Evolutionary conservation across 2,329 filamentous ascomycete species (phyloP).

Genomic region (Biscogniauxia sp.): DNA sequence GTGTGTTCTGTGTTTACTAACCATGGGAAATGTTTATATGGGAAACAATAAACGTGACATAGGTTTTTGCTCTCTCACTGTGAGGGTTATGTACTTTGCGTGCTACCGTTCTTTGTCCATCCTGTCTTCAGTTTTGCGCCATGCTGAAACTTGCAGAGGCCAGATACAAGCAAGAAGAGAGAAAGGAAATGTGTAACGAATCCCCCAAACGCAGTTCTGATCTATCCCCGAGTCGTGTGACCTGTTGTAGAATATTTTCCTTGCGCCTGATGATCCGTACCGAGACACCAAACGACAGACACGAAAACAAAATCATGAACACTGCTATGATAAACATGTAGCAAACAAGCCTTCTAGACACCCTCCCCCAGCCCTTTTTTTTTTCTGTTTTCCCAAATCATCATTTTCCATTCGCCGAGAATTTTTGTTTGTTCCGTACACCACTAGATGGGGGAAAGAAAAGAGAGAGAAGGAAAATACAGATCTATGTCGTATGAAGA

Average conservation of each 20-base stretch:
- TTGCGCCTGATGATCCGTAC: constrained; percentile 8
- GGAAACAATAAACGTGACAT: constrained; percentile 14
- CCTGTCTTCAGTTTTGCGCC: constrained; percentile 7
- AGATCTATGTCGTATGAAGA: not conserved
- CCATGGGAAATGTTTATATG: constrained; percentile 7
- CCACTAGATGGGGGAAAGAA: not conserved
- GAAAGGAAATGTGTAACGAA: not conserved
- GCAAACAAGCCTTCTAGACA: constrained; percentile 4
- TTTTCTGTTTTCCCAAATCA: constrained; percentile 2
- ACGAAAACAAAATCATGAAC: constrained; percentile 17
- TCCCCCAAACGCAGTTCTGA: not conserved
- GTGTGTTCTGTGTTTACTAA: not conserved
- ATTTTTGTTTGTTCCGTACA: not conserved
- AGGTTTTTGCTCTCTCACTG: constrained; percentile 10
- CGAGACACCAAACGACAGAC: constrained; percentile 15
- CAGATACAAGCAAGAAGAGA: constrained; percentile 1
- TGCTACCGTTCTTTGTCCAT: not conserved
- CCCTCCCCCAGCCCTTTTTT: constrained; percentile 1
- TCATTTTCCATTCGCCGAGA: not conserved
- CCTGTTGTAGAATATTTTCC: constrained; percentile 7
- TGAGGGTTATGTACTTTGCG: not conserved
- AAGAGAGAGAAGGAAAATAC: not conserved
- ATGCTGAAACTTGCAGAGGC: constrained; percentile 12
- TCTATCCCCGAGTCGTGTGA: constrained; percentile 4
- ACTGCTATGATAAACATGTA: constrained; percentile 11